Conservation (phyloP, 1,284 basidiomycete genomes). For the Lentinus polychrous region DNA sequence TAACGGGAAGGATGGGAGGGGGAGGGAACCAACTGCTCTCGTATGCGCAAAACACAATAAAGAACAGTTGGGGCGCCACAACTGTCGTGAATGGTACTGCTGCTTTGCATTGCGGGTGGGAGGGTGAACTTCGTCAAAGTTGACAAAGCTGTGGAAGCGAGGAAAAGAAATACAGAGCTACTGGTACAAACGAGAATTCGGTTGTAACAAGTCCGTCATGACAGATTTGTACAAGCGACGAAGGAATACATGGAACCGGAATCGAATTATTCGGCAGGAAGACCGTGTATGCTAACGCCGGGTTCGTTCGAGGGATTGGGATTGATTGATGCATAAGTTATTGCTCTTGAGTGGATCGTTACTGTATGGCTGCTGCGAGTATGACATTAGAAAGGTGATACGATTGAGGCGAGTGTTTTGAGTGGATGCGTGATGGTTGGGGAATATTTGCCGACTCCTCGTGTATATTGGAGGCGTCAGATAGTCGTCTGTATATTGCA, state of each 20-base stretch:
- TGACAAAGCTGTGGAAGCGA: too few species aligned
- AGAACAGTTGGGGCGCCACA: too few species aligned
- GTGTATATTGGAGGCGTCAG: neutral
- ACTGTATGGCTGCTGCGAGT: conserved; percentile 1
- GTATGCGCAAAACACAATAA: too few species aligned
- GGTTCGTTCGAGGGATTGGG: neutral
- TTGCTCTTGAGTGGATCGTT: neutral
- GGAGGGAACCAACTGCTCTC: too few species aligned
- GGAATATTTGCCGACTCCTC: neutral
- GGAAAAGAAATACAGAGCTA: too few species aligned
- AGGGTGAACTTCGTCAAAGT: too few species aligned
- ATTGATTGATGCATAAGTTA: conserved; percentile 5
- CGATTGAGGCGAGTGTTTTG: neutral
- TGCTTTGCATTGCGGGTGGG: too few species aligned
- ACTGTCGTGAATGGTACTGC: too few species aligned
- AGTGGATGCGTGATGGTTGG: neutral
- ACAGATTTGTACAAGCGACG: neutral
- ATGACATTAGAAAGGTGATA: neutral
- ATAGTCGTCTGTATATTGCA: conserved; percentile 3
- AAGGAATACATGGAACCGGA: neutral
- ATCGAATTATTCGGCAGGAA: neutral
- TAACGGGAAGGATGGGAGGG: too few species aligned
- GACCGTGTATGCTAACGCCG: neutral
- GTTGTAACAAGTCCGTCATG: neutral
- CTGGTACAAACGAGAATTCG: neutral